A percentile compares a stretch with the other conserved stretches of the same genome.
Evolutionary conservation across 1,284 basidiomycete genomes (phyloP).

Genomic region (Ganoderma sp.): DNA sequence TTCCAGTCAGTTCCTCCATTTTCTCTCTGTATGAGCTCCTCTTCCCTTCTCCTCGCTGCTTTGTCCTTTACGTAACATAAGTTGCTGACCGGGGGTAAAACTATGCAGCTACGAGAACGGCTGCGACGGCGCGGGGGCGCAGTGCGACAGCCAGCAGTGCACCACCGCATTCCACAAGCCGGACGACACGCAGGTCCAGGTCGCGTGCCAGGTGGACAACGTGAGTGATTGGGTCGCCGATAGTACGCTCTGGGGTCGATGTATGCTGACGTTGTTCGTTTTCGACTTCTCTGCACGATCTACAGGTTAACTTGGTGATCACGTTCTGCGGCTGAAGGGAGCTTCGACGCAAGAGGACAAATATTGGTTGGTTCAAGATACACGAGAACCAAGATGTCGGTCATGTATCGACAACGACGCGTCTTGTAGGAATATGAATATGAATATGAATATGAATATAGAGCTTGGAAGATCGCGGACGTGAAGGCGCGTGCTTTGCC

Average conservation of each 20-base stretch:
- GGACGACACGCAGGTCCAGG: constrained; percentile 50
- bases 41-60: neutral
- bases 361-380: too few relatives aligned
- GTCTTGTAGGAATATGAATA: too few relatives aligned
- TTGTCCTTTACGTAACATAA: neutral
- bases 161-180: constrained; percentile 47
- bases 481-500: too few relatives aligned
- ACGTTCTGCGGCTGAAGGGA: neutral
- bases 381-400: too few relatives aligned
- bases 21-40: too few relatives aligned
- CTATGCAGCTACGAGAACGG: constrained; percentile 35
- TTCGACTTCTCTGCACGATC: neutral
- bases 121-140: constrained; percentile 42
- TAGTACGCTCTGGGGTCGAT: neutral
- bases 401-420: too few relatives aligned
- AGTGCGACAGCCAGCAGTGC: constrained; percentile 36
- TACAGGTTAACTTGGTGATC: neutral
- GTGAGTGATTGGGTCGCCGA: constrained; percentile 19
- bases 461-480: too few relatives aligned
- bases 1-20: constrained; percentile 34
- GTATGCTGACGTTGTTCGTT: neutral
- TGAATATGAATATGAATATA: too few relatives aligned
- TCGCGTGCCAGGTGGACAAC: constrained; percentile 42
- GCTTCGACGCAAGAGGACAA: neutral
- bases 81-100: neutral